These are phyloP conservation scores for Pleurotus sapidus DNA, from an alignment of 768 basidiomycete species.

Conservation along the genomic window DNA sequence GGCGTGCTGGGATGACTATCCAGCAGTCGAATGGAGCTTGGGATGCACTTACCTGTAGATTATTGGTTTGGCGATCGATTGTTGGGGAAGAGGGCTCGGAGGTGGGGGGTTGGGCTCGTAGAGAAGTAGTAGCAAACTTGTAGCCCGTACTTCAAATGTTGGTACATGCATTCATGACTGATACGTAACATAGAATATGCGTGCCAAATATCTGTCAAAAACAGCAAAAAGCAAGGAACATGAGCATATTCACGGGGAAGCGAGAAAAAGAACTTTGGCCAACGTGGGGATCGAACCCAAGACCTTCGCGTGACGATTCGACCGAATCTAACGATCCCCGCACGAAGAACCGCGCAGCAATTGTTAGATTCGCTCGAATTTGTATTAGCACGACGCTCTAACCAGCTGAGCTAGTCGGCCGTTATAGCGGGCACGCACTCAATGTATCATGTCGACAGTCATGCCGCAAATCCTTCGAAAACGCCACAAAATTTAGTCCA, in stretches of 20 bases:
- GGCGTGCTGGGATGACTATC: constrained; percentile 47
- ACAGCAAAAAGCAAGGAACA: neutral
- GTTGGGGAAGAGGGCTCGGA: constrained; percentile 31
- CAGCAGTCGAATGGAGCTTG: constrained; percentile 33
- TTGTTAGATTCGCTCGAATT: neutral
- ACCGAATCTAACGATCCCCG: neutral
- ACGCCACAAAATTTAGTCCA: too few relatives aligned
- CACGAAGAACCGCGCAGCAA: too few relatives aligned
- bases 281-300: constrained; percentile 81
- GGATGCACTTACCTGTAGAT: constrained; percentile 49
- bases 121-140: constrained; percentile 24
- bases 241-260: too few relatives aligned
- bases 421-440: neutral
- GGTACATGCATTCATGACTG: too few relatives aligned
- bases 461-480: too few relatives aligned
- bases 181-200: neutral
- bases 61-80: constrained; percentile 56
- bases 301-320: constrained; percentile 61
- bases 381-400: constrained; percentile 86
- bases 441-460: neutral
- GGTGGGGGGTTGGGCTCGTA: constrained; percentile 58
- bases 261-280: constrained; percentile 36
- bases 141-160: neutral
- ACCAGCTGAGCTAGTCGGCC: constrained; percentile 94
- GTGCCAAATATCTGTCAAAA: neutral